Conservation (phyloP, 2,329 filamentous ascomycete species). For the Corniculantispora saksenae region DNA sequence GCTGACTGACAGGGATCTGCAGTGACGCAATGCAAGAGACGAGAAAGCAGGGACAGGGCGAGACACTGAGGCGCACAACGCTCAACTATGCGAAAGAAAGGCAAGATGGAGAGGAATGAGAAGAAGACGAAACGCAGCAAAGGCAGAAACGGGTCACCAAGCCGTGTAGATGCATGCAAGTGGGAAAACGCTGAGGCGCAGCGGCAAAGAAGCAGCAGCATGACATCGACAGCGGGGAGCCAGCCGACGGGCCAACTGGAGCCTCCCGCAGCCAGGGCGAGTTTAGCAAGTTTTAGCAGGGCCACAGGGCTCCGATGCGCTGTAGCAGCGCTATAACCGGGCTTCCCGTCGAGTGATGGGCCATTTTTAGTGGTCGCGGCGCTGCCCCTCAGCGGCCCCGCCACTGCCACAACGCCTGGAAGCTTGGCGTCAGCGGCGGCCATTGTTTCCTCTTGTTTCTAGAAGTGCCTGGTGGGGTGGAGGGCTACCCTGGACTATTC, state of each 20-base stretch:
- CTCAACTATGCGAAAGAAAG: slow-evolving; percentile 4
- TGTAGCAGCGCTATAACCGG: not conserved
- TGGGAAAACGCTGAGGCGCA: slow-evolving; percentile 15
- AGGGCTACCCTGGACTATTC: not conserved
- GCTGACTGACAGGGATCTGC: not conserved
- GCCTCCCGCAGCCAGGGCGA: not conserved
- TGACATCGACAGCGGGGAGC: slow-evolving; percentile 19
- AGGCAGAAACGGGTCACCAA: not conserved
- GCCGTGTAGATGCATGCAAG: slow-evolving; percentile 2
- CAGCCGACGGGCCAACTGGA: slow-evolving; percentile 3
- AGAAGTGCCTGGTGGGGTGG: not conserved
- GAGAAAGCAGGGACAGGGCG: not conserved
- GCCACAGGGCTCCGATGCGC: not conserved
- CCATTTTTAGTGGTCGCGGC: not conserved
- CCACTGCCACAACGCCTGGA: slow-evolving; percentile 14
- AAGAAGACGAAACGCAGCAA: not conserved
- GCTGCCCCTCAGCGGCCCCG: slow-evolving; percentile 18
- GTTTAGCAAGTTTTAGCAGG: no score
- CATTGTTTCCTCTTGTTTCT: slow-evolving; percentile 4
- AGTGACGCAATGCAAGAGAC: slow-evolving; percentile 14
- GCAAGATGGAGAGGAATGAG: not conserved
- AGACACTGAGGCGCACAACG: not conserved
- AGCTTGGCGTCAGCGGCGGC: slow-evolving; percentile 7
- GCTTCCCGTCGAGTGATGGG: no score
- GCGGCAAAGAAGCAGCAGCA: not conserved